These are phyloP conservation scores for Spathaspora girioi DNA, from an alignment of 805 yeast genomes.

Conservation along the genomic window DNA sequence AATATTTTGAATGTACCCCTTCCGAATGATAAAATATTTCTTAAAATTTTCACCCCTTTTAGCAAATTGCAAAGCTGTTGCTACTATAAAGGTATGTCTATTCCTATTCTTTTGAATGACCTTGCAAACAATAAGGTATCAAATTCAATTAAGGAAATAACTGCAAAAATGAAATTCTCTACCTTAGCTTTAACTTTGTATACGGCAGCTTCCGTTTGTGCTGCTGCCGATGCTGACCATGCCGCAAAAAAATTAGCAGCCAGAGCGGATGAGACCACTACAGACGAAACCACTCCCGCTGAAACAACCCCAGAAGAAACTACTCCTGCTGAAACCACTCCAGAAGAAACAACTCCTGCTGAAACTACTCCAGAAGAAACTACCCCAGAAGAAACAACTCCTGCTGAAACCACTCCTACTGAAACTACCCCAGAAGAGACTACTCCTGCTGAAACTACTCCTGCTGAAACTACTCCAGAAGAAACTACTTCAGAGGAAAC, in stretches of 20 bases:
- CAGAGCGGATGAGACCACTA: constrained; percentile 4
- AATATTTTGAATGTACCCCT: neutral
- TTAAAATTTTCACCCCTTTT: neutral
- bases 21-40: neutral
- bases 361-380: neutral
- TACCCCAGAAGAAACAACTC: constrained; percentile 2
- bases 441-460: constrained; percentile 1
- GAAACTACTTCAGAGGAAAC: constrained; percentile 5
- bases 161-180: constrained; percentile 8
- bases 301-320: neutral
- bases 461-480: constrained; percentile 3
- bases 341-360: neutral
- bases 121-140: neutral
- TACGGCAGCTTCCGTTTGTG: constrained; percentile 9
- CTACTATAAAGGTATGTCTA: neutral
- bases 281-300: constrained; percentile 4
- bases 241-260: constrained; percentile 1
- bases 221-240: constrained; percentile 1
- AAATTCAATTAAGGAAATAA: neutral
- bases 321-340: neutral
- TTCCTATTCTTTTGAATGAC: neutral
- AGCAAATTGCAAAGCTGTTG: neutral
- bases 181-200: constrained; percentile 10
- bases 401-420: neutral
- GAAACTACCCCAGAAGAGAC: neutral